Conservation (phyloP, 148 eudicot genomes). For the Salicornia ramosissima region DNA sequence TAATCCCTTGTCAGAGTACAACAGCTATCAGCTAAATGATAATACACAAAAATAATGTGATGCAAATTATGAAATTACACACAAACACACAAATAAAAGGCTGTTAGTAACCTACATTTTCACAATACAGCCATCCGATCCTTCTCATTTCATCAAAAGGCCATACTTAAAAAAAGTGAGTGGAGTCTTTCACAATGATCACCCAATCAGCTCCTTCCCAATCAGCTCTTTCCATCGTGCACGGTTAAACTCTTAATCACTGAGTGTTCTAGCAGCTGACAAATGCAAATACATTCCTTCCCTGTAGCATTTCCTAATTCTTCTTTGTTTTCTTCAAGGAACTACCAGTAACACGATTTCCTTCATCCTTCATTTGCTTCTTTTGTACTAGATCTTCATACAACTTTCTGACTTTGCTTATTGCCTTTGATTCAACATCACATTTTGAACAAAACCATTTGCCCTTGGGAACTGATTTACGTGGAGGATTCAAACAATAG, state of each 20-base stretch:
- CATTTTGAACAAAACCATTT: slow-evolving; percentile 87
- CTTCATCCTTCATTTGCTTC: slow-evolving; percentile 28
- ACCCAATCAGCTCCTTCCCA: neutral
- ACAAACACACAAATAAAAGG: slow-evolving; percentile 18
- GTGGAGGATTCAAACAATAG: slow-evolving; percentile 86
- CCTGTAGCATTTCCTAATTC: slow-evolving; percentile 24
- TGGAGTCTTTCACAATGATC: slow-evolving; percentile 19
- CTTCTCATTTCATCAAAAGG: slow-evolving; percentile 9
- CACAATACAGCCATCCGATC: slow-evolving; percentile 6
- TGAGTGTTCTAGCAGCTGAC: slow-evolving; percentile 67
- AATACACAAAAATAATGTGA: slow-evolving; percentile 20
- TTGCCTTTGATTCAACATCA: slow-evolving; percentile 45
- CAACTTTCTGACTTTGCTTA: slow-evolving; percentile 45
- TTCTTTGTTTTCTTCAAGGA: slow-evolving; percentile 19
- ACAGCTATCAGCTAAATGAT: slow-evolving; percentile 16
- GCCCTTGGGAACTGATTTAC: slow-evolving; percentile 47
- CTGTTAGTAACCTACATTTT: slow-evolving; percentile 16
- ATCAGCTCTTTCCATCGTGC: slow-evolving; percentile 20
- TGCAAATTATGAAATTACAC: too few relatives aligned
- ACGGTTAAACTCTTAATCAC: slow-evolving; percentile 45
- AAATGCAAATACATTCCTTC: slow-evolving; percentile 84
- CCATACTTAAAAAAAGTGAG: neutral
- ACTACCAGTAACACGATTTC: slow-evolving; percentile 14
- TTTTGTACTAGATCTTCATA: slow-evolving; percentile 39
- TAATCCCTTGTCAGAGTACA: too few relatives aligned